Evolutionary conservation across 2,329 filamentous ascomycete genomes (phyloP).

Genomic region (Epichloe festucae): DNA sequence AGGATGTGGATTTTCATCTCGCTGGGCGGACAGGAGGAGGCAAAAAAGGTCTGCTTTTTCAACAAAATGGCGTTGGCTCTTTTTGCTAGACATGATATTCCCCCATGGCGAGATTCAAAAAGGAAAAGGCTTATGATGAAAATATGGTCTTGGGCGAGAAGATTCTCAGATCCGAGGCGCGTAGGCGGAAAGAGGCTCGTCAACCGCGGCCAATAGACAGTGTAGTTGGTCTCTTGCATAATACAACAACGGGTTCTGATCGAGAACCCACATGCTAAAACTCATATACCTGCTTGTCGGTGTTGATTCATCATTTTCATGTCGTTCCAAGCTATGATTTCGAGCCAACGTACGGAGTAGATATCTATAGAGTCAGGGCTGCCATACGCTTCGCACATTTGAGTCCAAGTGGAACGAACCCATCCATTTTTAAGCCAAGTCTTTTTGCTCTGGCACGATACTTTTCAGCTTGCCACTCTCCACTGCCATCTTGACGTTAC

Average conservation of each 20-base stretch:
- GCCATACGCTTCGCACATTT: no score
- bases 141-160: neutral
- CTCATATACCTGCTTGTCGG: no score
- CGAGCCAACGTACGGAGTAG: neutral
- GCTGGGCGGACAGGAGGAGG: conserved; percentile 17
- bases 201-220: conserved; percentile 27
- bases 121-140: conserved; percentile 8
- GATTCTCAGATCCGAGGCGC: conserved; percentile 3
- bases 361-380: no score
- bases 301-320: no score
- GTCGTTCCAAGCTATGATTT: no score
- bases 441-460: conserved; percentile 58
- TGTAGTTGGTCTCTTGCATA: conserved; percentile 11
- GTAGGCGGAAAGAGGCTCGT: conserved; percentile 21
- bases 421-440: conserved; percentile 11
- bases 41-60: conserved; percentile 27
- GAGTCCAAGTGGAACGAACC: neutral
- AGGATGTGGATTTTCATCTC: conserved; percentile 9
- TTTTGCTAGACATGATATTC: conserved; percentile 22
- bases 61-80: conserved; percentile 26
- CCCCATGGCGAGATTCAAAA: conserved; percentile 18
- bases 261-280: neutral
- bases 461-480: conserved; percentile 48
- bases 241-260: neutral
- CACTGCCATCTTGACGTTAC: conserved; percentile 53